Evolutionary conservation across 257 asterid species (phyloP), one percentile per base, ranked within the genome.

Genomic region (Solanum microdontum): DNA sequence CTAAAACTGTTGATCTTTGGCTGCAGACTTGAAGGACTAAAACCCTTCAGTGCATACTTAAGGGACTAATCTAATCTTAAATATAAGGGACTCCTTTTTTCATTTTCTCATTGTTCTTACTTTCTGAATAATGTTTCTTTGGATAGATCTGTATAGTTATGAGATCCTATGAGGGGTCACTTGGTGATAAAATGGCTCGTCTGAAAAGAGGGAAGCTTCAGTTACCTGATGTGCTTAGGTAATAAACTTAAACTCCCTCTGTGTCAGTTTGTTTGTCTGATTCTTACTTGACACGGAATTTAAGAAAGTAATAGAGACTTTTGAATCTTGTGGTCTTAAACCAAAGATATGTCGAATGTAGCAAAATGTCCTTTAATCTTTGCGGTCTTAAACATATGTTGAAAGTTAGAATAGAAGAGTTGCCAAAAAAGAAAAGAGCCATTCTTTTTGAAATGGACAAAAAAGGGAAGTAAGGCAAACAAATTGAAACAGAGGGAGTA

Each of bases 141-240:
- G 91, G 87, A 84, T 88, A 94, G 97, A 89, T 94, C 58, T 90
- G 94, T 91, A 87, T 94, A 88, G 95, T 90, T 33, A 73, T 93
- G 84, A 94, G 89, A 92, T 88, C 90, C 39, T 93, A 94, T 19
- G 94, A 93, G 90, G 93, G 93, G n/a, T 94, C 95, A 11, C 24
- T 94, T 37, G 95, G 95, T 55, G 97, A 94, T 69, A 89, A 88
- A 83, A 86, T 94, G 88, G 93, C 92, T 45, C 91, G 69, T 34
- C 75, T 87, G 82, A 91, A 92, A 87, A 94, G 93, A 37, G 95
- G 95, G 70, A 94, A 93, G 91, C 94, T 94, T 88, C 91, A 91
- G 51, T 84, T 93, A 70, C 86, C 91, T 33, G 93, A 94, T 87
- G 91, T 93, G 79, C 88, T 94, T 87, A 93, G 97, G 97, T 94